Conservation (phyloP, 495 filamentous ascomycete species). For the Penicillium angulare region DNA sequence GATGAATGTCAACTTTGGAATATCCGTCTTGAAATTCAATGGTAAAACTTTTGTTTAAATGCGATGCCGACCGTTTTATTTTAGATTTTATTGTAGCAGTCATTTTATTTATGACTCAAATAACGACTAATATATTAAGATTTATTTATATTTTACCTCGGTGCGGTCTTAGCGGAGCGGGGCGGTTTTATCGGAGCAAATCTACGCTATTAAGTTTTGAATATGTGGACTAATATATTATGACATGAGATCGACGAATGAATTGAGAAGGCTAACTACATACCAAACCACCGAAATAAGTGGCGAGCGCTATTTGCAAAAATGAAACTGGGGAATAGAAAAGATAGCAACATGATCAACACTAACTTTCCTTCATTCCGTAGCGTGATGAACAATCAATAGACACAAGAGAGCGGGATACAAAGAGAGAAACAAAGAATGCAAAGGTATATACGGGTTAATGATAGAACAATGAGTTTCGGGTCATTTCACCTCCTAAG, state of each 20-base stretch:
- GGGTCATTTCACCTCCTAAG: conserved; percentile 2
- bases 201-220: neutral
- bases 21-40: no score
- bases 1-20: no score
- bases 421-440: neutral
- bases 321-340: conserved; percentile 9
- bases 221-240: neutral
- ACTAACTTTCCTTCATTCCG: neutral
- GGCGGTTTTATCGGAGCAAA: neutral
- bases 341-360: conserved; percentile 11
- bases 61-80: no score
- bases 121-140: no score
- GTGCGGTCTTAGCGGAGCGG: no score
- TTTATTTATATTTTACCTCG: no score
- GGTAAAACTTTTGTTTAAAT: no score
- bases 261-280: conserved; percentile 24
- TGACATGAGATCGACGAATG: no score
- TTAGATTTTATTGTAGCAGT: no score
- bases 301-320: conserved; percentile 26
- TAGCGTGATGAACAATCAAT: neutral
- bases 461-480: neutral
- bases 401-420: neutral
- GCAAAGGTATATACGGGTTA: conserved; percentile 18
- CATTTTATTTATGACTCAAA: no score
- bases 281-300: conserved; percentile 16